phyloP scores from a whole-genome alignment of 495 filamentous ascomycete species.

The Lepraria neglecta region DNA sequence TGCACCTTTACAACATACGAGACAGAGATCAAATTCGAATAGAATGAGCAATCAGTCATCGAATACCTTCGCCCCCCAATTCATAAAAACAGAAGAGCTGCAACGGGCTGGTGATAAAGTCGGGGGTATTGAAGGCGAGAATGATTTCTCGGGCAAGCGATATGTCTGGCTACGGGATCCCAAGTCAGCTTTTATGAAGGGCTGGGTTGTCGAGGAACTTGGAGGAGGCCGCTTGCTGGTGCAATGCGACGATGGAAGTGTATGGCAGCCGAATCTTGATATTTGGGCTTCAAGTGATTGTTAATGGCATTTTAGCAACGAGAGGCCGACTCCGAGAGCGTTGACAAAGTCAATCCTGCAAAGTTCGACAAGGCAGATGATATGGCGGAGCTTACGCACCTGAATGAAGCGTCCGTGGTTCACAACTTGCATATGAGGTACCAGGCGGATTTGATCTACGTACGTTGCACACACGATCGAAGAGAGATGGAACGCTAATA shows the following conservation, averaged over 20 bases:
- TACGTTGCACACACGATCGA: slow-evolving; percentile 30
- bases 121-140: slow-evolving; percentile 80
- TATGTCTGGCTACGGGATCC: slow-evolving; percentile 95
- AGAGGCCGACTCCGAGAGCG: slow-evolving; percentile 71
- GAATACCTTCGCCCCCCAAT: slow-evolving; percentile 88
- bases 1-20: slow-evolving; percentile 35
- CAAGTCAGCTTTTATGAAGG: slow-evolving; percentile 80
- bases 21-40: slow-evolving; percentile 56
- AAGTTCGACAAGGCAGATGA: slow-evolving; percentile 99
- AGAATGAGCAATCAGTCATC: slow-evolving; percentile 47
- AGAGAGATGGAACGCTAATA: not conserved
- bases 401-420: slow-evolving; percentile 97
- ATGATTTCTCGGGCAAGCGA: slow-evolving; percentile 97
- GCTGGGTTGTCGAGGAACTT: slow-evolving; percentile 80
- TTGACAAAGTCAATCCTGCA: slow-evolving; percentile 97
- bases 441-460: slow-evolving; percentile 91
- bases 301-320: slow-evolving; percentile 58
- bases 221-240: slow-evolving; percentile 63
- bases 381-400: slow-evolving; percentile 96
- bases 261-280: slow-evolving; percentile 39
- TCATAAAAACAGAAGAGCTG: slow-evolving; percentile 80
- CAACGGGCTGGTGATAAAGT: slow-evolving; percentile 60
- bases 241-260: slow-evolving; percentile 89
- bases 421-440: slow-evolving; percentile 94
- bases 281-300: not conserved